Base-by-base conservation (phyloP, 495 filamentous ascomycete genomes). In the Bombardia bombarda region DNA sequence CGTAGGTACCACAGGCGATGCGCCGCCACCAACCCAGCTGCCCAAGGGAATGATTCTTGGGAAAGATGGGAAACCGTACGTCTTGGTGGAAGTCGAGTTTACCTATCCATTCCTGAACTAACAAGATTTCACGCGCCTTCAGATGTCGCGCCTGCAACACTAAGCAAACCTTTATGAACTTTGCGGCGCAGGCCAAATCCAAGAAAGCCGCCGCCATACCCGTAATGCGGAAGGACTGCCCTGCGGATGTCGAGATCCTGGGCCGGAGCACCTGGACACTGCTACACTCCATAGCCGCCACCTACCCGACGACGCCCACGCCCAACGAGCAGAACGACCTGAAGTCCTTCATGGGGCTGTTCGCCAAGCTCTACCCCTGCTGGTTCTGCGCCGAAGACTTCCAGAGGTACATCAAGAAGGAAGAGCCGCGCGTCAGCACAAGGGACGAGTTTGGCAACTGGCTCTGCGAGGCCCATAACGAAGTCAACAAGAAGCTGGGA, bases 381-480 rank as follows among this genome's bases (percentile, higher is more conserved):
- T 93, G 87, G 87, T 74, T 81, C 7, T 98, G 92, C 63, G 93
- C 88, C 30, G 85, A 87, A 48, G 93, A 96, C 55, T 96, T 98
- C 61, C 83, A 79, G 62, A 53, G 45, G 0, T 97, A 89, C 77
- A 85, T 97, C 69, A 71, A 67, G 46, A 75, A 75, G 54, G 84
- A 90, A 38, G 74, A 81, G 59, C 79, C 88, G 42, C 63, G 74
- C 55, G 67, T 90, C 23, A 73, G 72, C 8, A 78, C 77, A 42
- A 63, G 84, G 32, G 73, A 76, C 25, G 85, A 85, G 55, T 88
- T 98, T 55, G 92, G 89, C 32, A 73, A 70, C 51, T 98, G 93
- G 93, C 82, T 97, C 73, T 98, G 92, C 56, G 84, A 90, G 62
- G 92, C 92, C 53, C 92, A 98, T 73, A 98, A 98, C 70, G 89